phyloP scores from a whole-genome alignment of 106 monocot species.

The Agapanthus africanus region DNA sequence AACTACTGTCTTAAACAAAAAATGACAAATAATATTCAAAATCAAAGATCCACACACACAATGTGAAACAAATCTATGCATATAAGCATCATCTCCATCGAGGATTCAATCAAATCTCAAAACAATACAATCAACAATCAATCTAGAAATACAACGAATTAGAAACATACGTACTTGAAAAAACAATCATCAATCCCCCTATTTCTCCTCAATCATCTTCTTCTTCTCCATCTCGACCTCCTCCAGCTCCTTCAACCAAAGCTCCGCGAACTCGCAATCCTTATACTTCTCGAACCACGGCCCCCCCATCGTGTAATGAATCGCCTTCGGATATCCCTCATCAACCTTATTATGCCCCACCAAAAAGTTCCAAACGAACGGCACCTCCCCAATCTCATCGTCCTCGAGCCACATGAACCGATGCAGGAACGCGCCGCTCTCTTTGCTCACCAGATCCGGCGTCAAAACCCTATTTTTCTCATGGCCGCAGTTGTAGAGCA shows the following conservation, averaged over 20 bases:
- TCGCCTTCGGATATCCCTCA: constrained; percentile 43
- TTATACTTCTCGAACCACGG: constrained; percentile 88
- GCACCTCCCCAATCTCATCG: constrained; percentile 72
- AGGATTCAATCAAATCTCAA: neutral
- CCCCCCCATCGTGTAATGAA: constrained; percentile 83
- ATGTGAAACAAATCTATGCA: neutral
- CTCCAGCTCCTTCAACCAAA: constrained; percentile 74
- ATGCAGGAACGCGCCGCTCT: constrained; percentile 80
- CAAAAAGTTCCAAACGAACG: constrained; percentile 87
- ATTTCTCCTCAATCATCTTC: neutral
- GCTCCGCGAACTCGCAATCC: constrained; percentile 81
- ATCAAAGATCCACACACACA: no score
- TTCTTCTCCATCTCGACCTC: constrained; percentile 35
- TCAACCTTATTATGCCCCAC: constrained; percentile 75
- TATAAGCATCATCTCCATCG: neutral
- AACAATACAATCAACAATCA: neutral
- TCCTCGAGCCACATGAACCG: constrained; percentile 85
- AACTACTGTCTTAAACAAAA: no score
- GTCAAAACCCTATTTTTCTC: constrained; percentile 67
- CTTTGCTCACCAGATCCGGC: constrained; percentile 61
- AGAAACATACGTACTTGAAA: neutral
- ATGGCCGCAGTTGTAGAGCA: constrained; percentile 87
- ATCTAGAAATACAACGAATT: neutral
- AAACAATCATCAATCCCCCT: neutral
- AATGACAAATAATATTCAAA: no score